A percentile compares a stretch with the other conserved stretches of the same genome.
Conservation (phyloP, 169 alveolate species). For the Plasmodium fragile region DNA sequence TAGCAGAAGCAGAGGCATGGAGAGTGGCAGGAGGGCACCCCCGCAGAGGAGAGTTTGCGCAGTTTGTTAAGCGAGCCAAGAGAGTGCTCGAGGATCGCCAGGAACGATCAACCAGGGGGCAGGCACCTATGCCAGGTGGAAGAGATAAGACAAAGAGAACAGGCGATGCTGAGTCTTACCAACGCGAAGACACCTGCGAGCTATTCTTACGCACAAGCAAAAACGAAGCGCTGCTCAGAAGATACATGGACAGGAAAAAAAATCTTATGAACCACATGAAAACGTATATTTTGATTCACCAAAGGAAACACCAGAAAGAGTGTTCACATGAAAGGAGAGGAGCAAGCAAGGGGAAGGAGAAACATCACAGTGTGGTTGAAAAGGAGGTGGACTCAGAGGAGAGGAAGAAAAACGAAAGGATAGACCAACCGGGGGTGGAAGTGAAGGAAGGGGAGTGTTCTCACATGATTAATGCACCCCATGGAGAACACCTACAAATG, state of each 20-base stretch:
- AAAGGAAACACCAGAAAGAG: background rate
- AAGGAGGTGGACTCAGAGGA: background rate
- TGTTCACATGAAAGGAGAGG: background rate
- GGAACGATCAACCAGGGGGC: background rate
- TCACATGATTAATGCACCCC: background rate
- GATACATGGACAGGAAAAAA: slow-evolving; percentile 7
- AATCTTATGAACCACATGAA: slow-evolving; percentile 3
- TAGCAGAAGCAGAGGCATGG: background rate
- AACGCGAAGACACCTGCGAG: background rate
- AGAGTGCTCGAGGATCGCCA: background rate
- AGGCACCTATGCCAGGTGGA: background rate
- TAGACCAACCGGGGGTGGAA: background rate
- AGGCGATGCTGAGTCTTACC: background rate
- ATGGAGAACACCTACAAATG: background rate
- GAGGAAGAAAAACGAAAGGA: background rate
- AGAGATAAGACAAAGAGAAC: background rate
- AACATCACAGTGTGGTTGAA: background rate
- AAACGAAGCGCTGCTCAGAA: slow-evolving; percentile 10
- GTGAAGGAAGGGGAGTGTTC: background rate
- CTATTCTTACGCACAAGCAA: background rate
- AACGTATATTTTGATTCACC: background rate
- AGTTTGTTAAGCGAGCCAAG: slow-evolving; percentile 23
- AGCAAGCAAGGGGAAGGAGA: background rate
- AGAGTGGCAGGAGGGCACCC: background rate
- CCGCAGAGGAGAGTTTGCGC: background rate